A percentile compares a stretch with the other conserved stretches of the same genome.
phyloP scores from a whole-genome alignment of 2,329 filamentous ascomycete genomes.

The Cladosporium sp. region DNA sequence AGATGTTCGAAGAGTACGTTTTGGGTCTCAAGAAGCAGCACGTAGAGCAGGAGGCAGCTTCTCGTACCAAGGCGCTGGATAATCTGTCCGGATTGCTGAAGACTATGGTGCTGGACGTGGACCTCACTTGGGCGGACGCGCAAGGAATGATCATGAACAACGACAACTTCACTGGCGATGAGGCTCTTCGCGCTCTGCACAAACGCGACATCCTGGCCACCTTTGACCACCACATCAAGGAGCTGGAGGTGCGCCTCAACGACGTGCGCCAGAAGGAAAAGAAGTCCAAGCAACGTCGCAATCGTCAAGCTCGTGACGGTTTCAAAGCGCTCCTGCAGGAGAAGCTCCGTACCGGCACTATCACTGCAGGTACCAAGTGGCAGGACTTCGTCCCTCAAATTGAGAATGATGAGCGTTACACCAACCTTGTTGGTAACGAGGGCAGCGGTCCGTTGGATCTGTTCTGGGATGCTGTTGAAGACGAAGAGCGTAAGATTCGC shows the following conservation, averaged over 20 bases:
- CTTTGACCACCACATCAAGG: slow-evolving; percentile 93
- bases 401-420: slow-evolving; percentile 76
- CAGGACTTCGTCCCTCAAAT: slow-evolving; percentile 70
- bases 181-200: slow-evolving; percentile 79
- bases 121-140: slow-evolving; percentile 90
- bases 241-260: slow-evolving; percentile 85
- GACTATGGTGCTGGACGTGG: slow-evolving; percentile 78
- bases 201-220: slow-evolving; percentile 86
- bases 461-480: slow-evolving; percentile 93
- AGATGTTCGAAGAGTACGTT: slow-evolving; percentile 92
- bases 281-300: slow-evolving; percentile 69
- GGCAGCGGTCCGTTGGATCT: slow-evolving; percentile 65
- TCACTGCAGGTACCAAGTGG: slow-evolving; percentile 91
- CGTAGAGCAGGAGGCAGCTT: slow-evolving; percentile 65
- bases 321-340: slow-evolving; percentile 73
- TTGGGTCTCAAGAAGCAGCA: slow-evolving; percentile 76
- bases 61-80: slow-evolving; percentile 76
- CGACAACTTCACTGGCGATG: slow-evolving; percentile 70
- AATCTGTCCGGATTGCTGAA: slow-evolving; percentile 74
- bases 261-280: slow-evolving; percentile 86
- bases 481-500: slow-evolving; percentile 65
- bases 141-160: slow-evolving; percentile 75
- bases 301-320: slow-evolving; percentile 79
- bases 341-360: slow-evolving; percentile 68
- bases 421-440: slow-evolving; percentile 72